These are phyloP conservation scores for Neopestalotiopsis clavispora DNA, from an alignment of 2,329 filamentous ascomycete species.

Conservation along the genomic window DNA sequence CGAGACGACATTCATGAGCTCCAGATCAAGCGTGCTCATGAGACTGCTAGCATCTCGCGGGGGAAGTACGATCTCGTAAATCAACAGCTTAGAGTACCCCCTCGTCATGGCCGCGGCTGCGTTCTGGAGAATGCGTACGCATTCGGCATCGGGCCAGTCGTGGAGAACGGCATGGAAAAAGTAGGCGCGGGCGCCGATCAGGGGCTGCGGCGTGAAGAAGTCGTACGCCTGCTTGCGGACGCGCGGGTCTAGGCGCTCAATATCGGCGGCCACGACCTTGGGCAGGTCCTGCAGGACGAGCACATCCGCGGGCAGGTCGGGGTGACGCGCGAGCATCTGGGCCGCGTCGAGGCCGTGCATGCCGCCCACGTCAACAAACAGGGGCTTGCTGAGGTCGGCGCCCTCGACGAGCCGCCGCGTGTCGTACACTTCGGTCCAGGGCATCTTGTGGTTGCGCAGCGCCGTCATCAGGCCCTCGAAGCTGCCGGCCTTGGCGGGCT, in stretches of 20 bases:
- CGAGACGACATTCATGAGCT: conserved; percentile 5
- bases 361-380: conserved; percentile 46
- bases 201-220: conserved; percentile 39
- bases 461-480: conserved; percentile 29
- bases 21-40: conserved; percentile 8
- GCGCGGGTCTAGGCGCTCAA: conserved; percentile 19
- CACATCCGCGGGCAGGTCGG: conserved; percentile 34
- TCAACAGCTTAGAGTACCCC: conserved; percentile 45
- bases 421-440: conserved; percentile 32
- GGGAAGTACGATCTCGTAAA: conserved; percentile 27
- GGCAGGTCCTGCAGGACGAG: conserved; percentile 47
- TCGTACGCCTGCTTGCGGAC: conserved; percentile 34
- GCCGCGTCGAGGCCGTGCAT: conserved; percentile 43
- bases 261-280: conserved; percentile 23
- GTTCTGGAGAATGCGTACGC: conserved; percentile 36
- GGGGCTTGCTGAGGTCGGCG: conserved; percentile 29
- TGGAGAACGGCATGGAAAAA: conserved; percentile 41
- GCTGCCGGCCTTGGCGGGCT: conserved; percentile 21
- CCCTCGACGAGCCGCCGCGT: conserved; percentile 27
- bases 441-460: conserved; percentile 26
- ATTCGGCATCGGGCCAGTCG: conserved; percentile 43
- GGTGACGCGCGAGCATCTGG: conserved; percentile 35
- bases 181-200: conserved; percentile 31
- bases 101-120: conserved; percentile 60
- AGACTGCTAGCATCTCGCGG: not conserved